Evolutionary conservation across 768 basidiomycete species (phyloP), one percentile per base, ranked within the genome.

Genomic region (Boletus eberwhitei): DNA sequence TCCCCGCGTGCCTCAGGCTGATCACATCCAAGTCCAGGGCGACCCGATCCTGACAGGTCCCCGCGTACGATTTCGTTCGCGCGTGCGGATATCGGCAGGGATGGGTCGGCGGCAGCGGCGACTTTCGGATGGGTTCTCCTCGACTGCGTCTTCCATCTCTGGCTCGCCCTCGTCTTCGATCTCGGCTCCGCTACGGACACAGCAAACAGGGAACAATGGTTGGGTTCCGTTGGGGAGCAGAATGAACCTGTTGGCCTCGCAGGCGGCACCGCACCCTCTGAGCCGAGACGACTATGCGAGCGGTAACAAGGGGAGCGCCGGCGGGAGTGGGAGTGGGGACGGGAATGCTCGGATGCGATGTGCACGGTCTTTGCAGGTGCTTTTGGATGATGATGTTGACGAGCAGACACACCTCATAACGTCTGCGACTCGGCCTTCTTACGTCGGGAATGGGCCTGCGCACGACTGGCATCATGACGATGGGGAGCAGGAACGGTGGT

Each of bases 121-220:
- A 51, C 50, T 42, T 17, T 58, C 64, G n/a, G 64, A 64, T 35
- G 63, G 47, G n/a, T 65, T 52, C 52, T 42, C 54, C 24, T 70
- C 68, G 40, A 54, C 47, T 35, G 50, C 65, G 5, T 74, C 75
- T 19, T 81, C 84, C 34, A 61, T 75, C 21, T 84, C 85, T 7
- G 77, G 79, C 40, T 90, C 89, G 2, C 80, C 79, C 4, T 90
- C 88, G 5, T 91, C 90, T 3, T 90, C 89, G 38, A 86, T 93
- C 58, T 92, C 90, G 37, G 90, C 80, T 1, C 91, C 90, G 17
- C 75, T 93, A 22, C 87, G 84, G 45, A 79, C 83, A 26, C 78
- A 76, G 56, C 71, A 83, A 52, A 77, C 80, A 47, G 77, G 75
- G 38, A 61, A 73, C 55, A 77, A 79, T 3, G 77, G 77, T 2